These are phyloP conservation scores for Toxoplasma gondii DNA, from an alignment of 169 alveolate genomes.

Conservation along the genomic window DNA sequence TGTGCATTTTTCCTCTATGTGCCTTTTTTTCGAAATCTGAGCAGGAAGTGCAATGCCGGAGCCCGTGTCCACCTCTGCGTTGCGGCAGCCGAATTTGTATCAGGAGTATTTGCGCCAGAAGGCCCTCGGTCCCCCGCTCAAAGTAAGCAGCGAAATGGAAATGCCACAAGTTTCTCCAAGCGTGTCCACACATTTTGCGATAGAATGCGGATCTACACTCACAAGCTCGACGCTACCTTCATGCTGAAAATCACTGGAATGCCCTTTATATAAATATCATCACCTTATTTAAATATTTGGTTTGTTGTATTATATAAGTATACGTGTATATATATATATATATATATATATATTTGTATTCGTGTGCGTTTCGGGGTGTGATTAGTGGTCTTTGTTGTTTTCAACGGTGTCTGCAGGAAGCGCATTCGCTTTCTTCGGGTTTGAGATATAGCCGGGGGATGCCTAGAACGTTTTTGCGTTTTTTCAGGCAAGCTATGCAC, in stretches of 20 bases:
- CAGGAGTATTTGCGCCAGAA: slow-evolving; percentile 19
- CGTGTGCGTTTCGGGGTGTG: too few species aligned
- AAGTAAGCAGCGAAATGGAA: not conserved
- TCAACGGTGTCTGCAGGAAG: too few species aligned
- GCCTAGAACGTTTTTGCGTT: not conserved
- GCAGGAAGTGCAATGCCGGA: slow-evolving; percentile 61
- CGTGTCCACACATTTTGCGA: too few species aligned
- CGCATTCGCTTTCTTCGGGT: too few species aligned
- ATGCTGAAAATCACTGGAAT: too few species aligned
- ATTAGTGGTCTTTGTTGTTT: too few species aligned
- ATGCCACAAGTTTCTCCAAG: not conserved
- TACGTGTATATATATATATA: not conserved
- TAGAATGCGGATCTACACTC: too few species aligned
- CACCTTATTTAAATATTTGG: too few species aligned
- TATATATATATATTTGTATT: not conserved
- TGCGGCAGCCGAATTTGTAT: slow-evolving; percentile 34
- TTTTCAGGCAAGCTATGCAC: not conserved
- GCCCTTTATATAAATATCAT: not conserved
- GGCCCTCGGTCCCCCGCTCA: slow-evolving; percentile 44
- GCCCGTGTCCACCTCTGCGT: slow-evolving; percentile 30
- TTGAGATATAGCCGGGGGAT: not conserved
- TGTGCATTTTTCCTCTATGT: too few species aligned
- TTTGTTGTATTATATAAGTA: too few species aligned
- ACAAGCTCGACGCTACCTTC: too few species aligned
- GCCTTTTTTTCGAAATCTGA: too few species aligned